These are phyloP conservation scores for Umbilicaria muhlenbergii DNA, from an alignment of 495 filamentous ascomycete genomes.

Conservation along the genomic window DNA sequence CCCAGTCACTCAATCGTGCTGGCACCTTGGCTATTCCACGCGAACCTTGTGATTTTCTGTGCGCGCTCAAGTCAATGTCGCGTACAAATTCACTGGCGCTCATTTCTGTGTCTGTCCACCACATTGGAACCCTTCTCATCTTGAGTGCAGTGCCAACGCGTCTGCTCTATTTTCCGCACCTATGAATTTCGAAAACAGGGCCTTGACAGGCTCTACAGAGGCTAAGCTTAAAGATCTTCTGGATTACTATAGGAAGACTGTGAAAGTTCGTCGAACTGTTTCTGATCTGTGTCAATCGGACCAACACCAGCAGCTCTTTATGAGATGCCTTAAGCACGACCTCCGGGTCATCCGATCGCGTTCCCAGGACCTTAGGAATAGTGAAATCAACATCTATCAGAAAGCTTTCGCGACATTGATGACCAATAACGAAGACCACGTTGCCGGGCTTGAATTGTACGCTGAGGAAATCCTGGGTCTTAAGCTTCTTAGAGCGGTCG, in stretches of 20 bases:
- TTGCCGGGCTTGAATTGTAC: conserved; percentile 24
- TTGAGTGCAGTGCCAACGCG: too few species aligned
- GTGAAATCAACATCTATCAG: conserved; percentile 29
- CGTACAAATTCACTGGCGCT: too few species aligned
- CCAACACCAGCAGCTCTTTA: conserved; percentile 2
- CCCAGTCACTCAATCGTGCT: too few species aligned
- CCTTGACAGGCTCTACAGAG: too few species aligned
- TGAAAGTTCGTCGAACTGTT: conserved; percentile 5
- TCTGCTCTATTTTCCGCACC: too few species aligned
- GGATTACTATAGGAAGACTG: not conserved
- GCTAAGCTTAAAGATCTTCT: not conserved
- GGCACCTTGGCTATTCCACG: too few species aligned
- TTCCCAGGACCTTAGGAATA: conserved; percentile 19
- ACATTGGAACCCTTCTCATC: too few species aligned
- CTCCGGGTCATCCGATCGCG: conserved; percentile 16
- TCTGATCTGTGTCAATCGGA: not conserved
- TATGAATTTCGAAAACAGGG: too few species aligned
- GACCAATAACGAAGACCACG: conserved; percentile 14
- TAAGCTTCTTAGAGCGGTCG: conserved; percentile 6
- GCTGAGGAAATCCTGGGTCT: conserved; percentile 25
- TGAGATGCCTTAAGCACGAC: conserved; percentile 5
- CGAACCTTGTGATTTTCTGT: too few species aligned
- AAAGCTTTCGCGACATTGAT: conserved; percentile 22
- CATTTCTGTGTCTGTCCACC: too few species aligned
- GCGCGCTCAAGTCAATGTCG: too few species aligned